Conservation (phyloP, 2,329 filamentous ascomycete species). For the Huntiella decipiens region DNA sequence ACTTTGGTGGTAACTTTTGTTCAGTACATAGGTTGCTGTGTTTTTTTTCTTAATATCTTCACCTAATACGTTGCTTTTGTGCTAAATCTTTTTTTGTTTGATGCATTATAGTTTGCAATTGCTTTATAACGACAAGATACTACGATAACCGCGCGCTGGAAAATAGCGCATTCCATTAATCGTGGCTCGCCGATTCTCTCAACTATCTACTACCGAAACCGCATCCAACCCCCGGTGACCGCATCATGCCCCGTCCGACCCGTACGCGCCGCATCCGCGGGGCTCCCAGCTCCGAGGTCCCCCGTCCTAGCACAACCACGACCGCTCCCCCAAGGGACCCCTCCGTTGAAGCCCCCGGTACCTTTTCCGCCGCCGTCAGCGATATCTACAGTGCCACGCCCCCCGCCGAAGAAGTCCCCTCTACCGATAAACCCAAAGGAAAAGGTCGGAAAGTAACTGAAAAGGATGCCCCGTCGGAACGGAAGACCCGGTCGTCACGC, state of each 20-base stretch:
- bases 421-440: not conserved
- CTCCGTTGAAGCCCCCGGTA: conserved; percentile 1
- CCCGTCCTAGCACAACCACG: conserved; percentile 2
- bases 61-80: too few relatives aligned
- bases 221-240: too few relatives aligned
- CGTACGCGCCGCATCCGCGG: conserved; percentile 12
- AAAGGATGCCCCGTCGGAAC: not conserved
- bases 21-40: too few relatives aligned
- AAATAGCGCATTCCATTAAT: too few relatives aligned
- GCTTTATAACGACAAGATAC: too few relatives aligned
- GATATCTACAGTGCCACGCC: conserved; percentile 11
- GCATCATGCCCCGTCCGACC: conserved; percentile 12
- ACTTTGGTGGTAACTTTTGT: too few relatives aligned
- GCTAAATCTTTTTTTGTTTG: too few relatives aligned
- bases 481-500: conserved; percentile 11
- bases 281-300: conserved; percentile 3
- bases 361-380: conserved; percentile 15
- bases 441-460: not conserved
- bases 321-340: not conserved
- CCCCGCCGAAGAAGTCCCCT: not conserved
- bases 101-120: too few relatives aligned
- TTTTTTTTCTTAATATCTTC: too few relatives aligned
- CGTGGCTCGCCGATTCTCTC: too few relatives aligned
- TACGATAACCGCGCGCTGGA: too few relatives aligned
- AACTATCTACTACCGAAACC: too few relatives aligned